A percentile compares a stretch with the other conserved stretches of the same genome.
Evolutionary conservation across 2,329 filamentous ascomycete species (phyloP).

Genomic region (Colletotrichum eleusines): DNA sequence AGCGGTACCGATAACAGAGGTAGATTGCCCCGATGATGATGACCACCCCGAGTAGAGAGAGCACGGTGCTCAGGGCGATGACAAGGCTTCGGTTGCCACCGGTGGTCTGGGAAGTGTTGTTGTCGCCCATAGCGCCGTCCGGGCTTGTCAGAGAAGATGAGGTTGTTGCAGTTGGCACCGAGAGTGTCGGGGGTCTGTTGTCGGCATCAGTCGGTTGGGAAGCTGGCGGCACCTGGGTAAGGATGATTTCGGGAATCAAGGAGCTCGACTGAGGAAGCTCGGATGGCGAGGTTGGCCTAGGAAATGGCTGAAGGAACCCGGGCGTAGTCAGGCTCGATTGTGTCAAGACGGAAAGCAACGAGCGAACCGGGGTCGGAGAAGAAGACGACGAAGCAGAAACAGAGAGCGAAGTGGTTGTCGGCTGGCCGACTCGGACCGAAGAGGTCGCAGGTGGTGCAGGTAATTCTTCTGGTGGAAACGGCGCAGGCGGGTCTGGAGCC

Average conservation of each 20-base stretch:
- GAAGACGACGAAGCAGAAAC: conserved; percentile 8
- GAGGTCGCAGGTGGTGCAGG: conserved; percentile 9
- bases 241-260: not conserved
- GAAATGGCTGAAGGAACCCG: conserved; percentile 6
- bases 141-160: conserved; percentile 29
- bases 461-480: conserved; percentile 4
- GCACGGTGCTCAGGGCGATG: conserved; percentile 63
- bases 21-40: conserved; percentile 52
- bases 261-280: conserved; percentile 24
- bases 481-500: not conserved
- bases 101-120: conserved; percentile 20
- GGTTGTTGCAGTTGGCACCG: conserved; percentile 30
- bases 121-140: conserved; percentile 31
- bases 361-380: conserved; percentile 10
- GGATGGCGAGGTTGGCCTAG: conserved; percentile 9
- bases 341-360: conserved; percentile 2
- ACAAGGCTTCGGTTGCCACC: conserved; percentile 57
- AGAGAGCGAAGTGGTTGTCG: conserved; percentile 14
- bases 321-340: not conserved
- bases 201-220: conserved; percentile 35
- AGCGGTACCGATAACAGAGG: conserved; percentile 54
- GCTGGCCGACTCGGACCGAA: conserved; percentile 1
- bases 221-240: not conserved
- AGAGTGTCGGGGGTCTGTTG: not conserved
- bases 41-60: conserved; percentile 60